Base-by-base conservation (phyloP, 1,284 basidiomycete species). In the Puccinia horiana region DNA sequence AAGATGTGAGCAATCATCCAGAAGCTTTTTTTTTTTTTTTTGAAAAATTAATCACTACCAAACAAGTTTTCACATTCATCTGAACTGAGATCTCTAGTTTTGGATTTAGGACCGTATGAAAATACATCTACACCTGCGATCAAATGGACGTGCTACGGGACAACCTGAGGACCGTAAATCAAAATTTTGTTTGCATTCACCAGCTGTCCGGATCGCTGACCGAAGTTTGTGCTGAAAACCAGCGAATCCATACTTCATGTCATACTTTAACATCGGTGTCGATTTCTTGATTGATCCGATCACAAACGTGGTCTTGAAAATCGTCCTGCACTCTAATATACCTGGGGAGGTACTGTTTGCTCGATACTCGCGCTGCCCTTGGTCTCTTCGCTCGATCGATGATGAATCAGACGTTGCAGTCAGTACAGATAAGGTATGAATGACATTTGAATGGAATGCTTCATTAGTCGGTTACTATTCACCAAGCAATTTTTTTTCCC, bases 271-370 rank as follows among this genome's bases (percentile, higher is more conserved):
- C 44, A 79, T 85, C 26, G 86, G 85, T 42, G 54, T 86, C 37
- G 85, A 85, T 32, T 84, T 86, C 80, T 82, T 86, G 23, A 70
- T 85, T 49, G 49, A 83, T 72, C 67, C 83, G 0, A 73, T 82
- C 11, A 42, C 76, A 35, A 83, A 86, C 56, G 44, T 40, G 5
- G 83, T 86, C 54, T 29, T 77, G 16, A 86, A 86, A 73, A 70
- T 85, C 23, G 73, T 86, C 63, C 49, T 86, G 32, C 85, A 86
- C 80, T 84, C 85, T 32, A 86, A 86, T 77, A 79, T 84, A n/a
- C 85, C 85, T 0, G 85, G 85, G 26, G 83, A 86, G 56, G 83
- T 85, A 26, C 81, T 84, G n/a, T 86, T 85, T 76, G 85, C 85
- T 1, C 76, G 85, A 42, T 85, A 85, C 18, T 73, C 83, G 0